Evolutionary conservation across 140 eudicot genomes (phyloP).

Genomic region (Senecio squalidus): DNA sequence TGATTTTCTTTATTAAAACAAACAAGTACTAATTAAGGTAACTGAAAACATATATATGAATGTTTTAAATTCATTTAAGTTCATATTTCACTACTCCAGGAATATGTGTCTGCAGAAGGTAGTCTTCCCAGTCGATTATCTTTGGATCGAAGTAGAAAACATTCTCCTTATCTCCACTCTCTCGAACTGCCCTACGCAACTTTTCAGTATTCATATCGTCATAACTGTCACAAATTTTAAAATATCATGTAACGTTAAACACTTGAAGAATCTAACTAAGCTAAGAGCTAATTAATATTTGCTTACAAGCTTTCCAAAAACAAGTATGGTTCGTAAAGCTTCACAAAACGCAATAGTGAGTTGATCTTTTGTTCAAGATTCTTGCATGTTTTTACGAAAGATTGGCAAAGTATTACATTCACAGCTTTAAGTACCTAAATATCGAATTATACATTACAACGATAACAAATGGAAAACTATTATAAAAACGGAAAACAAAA

Average conservation of each 20-base stretch:
- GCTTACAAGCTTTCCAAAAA: slow-evolving; percentile 78
- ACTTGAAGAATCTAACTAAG: too few species aligned
- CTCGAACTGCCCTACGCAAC: slow-evolving; percentile 39
- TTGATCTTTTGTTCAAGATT: slow-evolving; percentile 42
- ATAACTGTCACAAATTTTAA: slow-evolving; percentile 29
- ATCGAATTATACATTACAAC: too few species aligned
- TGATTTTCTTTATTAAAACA: too few species aligned
- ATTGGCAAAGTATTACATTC: slow-evolving; percentile 54
- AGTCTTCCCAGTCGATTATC: slow-evolving; percentile 57
- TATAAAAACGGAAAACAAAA: too few species aligned
- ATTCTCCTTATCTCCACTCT: slow-evolving; percentile 38
- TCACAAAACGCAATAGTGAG: slow-evolving; percentile 44
- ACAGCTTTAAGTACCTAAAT: slow-evolving; percentile 43
- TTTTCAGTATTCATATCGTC: slow-evolving; percentile 73
- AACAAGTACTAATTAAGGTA: too few species aligned
- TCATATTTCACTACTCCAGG: slow-evolving; percentile 68
- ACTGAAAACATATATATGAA: too few species aligned
- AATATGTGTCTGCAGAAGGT: slow-evolving; percentile 48
- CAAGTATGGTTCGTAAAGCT: slow-evolving; percentile 72
- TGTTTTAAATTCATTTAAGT: slow-evolving; percentile 58
- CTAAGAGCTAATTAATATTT: neutral
- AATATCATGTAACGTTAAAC: too few species aligned
- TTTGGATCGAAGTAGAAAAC: slow-evolving; percentile 73
- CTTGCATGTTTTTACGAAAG: slow-evolving; percentile 30
- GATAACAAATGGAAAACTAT: neutral